A percentile compares a stretch with the other conserved stretches of the same genome.
phyloP scores from a whole-genome alignment of 2,329 filamentous ascomycete species.

The Xylariales sp. region DNA sequence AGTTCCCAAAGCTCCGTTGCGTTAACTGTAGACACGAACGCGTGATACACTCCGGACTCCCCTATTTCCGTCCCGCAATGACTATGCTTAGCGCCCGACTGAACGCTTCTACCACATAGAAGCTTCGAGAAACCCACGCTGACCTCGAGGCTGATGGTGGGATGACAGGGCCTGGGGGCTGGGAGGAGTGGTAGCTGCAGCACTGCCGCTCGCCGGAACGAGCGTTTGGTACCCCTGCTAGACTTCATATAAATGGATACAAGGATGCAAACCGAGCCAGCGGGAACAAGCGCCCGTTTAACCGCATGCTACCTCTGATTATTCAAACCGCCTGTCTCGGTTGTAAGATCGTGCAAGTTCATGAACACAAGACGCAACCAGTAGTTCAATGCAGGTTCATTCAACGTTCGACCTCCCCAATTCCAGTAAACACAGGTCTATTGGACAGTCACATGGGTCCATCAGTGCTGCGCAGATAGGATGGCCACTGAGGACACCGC shows the following conservation, averaged over 20 bases:
- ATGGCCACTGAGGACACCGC: slow-evolving; percentile 9
- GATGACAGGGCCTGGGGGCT: no score
- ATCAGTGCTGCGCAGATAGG: slow-evolving; percentile 1
- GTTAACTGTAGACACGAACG: no score
- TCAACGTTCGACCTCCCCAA: slow-evolving; percentile 6
- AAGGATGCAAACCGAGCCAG: neutral
- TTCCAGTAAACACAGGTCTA: slow-evolving; percentile 5
- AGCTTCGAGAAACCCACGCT: slow-evolving; percentile 39
- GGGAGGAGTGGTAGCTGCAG: neutral
- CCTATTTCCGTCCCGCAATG: no score
- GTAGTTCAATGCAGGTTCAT: neutral
- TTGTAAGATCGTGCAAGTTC: no score
- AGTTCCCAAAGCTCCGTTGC: no score
- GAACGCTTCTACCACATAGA: slow-evolving; percentile 36
- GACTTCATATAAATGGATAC: slow-evolving; percentile 7
- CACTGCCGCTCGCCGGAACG: slow-evolving; percentile 4
- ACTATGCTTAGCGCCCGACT: no score
- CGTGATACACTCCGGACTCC: no score
- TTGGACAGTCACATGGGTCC: slow-evolving; percentile 7
- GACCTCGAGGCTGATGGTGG: no score
- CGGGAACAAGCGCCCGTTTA: slow-evolving; percentile 9
- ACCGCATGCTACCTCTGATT: slow-evolving; percentile 2
- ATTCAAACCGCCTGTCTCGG: no score
- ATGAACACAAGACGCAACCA: neutral
- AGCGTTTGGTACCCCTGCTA: neutral